Evolutionary conservation across 2,329 filamentous ascomycete species (phyloP).

Genomic region (Neopestalotiopsis rosae): DNA sequence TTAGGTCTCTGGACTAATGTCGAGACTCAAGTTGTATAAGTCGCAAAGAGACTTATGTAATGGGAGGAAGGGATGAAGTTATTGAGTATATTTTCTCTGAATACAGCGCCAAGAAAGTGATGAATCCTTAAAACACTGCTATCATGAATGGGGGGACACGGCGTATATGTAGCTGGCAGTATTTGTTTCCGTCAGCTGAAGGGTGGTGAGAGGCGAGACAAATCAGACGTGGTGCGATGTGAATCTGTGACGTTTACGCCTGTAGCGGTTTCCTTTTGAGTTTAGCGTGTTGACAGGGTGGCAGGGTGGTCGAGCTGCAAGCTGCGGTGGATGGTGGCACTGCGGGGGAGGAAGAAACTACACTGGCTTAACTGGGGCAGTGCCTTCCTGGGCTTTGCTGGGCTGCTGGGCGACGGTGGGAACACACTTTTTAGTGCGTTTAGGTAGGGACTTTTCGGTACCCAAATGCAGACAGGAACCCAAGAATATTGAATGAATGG

Average conservation of each 20-base stretch:
- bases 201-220: not conserved
- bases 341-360: not conserved
- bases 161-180: conserved; percentile 11
- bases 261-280: not conserved
- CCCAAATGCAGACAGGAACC: not conserved
- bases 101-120: not conserved
- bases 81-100: not conserved
- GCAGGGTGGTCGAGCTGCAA: not conserved
- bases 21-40: not conserved
- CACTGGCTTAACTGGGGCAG: not conserved
- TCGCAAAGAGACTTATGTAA: not conserved
- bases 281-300: conserved; percentile 5
- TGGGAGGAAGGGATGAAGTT: not conserved
- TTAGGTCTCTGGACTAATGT: not conserved
- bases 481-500: not conserved
- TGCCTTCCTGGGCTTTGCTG: not conserved
- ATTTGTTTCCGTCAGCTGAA: not conserved
- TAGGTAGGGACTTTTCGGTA: not conserved
- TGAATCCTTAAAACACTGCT: not conserved
- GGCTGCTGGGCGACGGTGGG: not conserved
- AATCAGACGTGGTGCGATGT: conserved; percentile 10
- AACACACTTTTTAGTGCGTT: not conserved
- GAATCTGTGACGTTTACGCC: conserved; percentile 15
- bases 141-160: not conserved
- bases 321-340: not conserved